phyloP scores from a whole-genome alignment of 345 rosid genomes.

The Rhizophora mangle region DNA sequence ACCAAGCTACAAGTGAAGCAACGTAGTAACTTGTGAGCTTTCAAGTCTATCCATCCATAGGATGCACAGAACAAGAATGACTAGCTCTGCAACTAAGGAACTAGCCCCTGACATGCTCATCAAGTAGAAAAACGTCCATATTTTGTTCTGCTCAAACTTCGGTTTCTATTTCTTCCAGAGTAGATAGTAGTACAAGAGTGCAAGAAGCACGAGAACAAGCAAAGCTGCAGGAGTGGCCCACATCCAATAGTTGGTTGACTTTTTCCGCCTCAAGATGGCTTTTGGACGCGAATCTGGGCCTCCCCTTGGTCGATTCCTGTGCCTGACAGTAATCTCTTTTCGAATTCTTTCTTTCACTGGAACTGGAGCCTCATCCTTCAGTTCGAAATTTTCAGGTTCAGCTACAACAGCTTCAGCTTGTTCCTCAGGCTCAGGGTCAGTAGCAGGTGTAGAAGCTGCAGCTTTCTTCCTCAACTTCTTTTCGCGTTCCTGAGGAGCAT shows the following conservation, averaged over 20 bases:
- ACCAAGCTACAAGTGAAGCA: slow-evolving; percentile 14
- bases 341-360: slow-evolving; percentile 36
- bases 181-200: slow-evolving; percentile 46
- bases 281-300: slow-evolving; percentile 53
- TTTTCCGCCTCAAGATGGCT: slow-evolving; percentile 66
- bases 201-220: slow-evolving; percentile 38
- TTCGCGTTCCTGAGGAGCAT: slow-evolving; percentile 66
- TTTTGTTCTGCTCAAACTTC: slow-evolving; percentile 9
- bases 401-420: slow-evolving; percentile 37
- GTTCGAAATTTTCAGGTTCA: slow-evolving; percentile 51
- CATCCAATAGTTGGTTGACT: slow-evolving; percentile 64
- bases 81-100: slow-evolving; percentile 15
- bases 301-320: slow-evolving; percentile 54
- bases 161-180: slow-evolving; percentile 29
- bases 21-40: slow-evolving; percentile 33
- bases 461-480: slow-evolving; percentile 83
- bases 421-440: slow-evolving; percentile 38
- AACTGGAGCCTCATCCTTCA: slow-evolving; percentile 30
- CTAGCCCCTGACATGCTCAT: slow-evolving; percentile 16
- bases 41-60: slow-evolving; percentile 32
- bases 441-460: slow-evolving; percentile 27
- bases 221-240: slow-evolving; percentile 59
- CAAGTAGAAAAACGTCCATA: slow-evolving; percentile 22
- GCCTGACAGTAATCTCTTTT: slow-evolving; percentile 43
- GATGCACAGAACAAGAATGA: slow-evolving; percentile 21